Evolutionary conservation across 2,329 filamentous ascomycete species (phyloP).

Genomic region (Aspergillus thermomutatus): DNA sequence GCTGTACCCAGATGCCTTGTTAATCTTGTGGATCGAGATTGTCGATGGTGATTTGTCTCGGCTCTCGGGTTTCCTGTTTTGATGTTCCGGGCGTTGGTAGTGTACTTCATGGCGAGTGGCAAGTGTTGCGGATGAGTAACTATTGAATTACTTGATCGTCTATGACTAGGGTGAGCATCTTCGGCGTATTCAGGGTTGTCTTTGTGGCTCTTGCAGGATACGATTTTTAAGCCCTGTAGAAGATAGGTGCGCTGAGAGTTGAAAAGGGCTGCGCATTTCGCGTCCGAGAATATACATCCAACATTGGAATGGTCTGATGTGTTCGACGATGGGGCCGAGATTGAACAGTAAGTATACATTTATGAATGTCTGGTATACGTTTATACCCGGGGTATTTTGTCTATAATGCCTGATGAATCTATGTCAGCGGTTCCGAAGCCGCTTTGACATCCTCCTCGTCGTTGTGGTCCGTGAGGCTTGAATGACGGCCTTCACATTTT

Average conservation of each 20-base stretch:
- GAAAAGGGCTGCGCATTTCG: neutral
- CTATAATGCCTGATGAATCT: neutral
- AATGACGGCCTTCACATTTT: conserved; percentile 14
- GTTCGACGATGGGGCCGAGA: too few species aligned
- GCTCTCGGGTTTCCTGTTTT: neutral
- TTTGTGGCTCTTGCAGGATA: neutral
- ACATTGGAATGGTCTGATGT: neutral
- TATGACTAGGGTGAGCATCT: neutral
- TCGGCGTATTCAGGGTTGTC: neutral
- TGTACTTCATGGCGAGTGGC: neutral
- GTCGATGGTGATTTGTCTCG: neutral
- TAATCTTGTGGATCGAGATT: neutral
- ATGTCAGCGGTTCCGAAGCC: conserved; percentile 21
- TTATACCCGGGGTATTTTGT: neutral
- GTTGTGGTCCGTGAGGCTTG: conserved; percentile 21
- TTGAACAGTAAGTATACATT: neutral
- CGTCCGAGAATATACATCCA: too few species aligned
- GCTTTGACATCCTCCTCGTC: conserved; percentile 30
- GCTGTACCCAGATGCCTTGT: too few species aligned
- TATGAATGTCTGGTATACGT: neutral
- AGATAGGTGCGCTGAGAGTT: neutral
- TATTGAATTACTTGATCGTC: neutral
- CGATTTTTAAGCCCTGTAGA: neutral
- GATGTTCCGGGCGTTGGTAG: neutral
- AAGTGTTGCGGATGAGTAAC: neutral